A percentile compares a stretch with the other conserved stretches of the same genome.
Evolutionary conservation across 169 alveolate species (phyloP).

Genomic region (Babesia bigemina): DNA sequence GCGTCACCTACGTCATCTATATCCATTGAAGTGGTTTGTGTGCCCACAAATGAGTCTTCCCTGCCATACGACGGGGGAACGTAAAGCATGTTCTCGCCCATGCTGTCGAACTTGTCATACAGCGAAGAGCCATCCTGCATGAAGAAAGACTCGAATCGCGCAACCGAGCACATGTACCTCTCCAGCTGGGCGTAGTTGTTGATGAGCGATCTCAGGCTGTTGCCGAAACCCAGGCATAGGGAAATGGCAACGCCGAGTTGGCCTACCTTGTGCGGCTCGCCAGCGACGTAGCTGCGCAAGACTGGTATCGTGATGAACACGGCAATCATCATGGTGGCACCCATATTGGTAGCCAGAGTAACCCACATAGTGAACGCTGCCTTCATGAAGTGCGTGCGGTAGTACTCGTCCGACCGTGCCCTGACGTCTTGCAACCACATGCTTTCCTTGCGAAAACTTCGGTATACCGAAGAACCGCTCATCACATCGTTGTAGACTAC

Average conservation of each 20-base stretch:
- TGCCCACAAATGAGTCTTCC: not conserved
- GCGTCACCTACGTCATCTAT: not conserved
- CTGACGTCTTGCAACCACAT: conserved; percentile 34
- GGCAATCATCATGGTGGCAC: conserved; percentile 18
- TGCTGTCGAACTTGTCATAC: conserved; percentile 13
- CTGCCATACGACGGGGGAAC: not conserved
- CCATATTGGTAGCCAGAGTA: conserved; percentile 24
- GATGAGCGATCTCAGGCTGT: conserved; percentile 2
- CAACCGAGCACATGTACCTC: conserved; percentile 20
- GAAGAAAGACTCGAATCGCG: conserved; percentile 18
- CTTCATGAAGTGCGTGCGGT: conserved; percentile 41
- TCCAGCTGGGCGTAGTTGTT: conserved; percentile 19
- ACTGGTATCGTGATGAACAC: conserved; percentile 1
- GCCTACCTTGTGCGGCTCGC: conserved; percentile 1
- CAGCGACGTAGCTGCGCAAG: not conserved
- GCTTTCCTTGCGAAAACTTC: conserved; percentile 52
- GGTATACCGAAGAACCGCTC: conserved; percentile 48
- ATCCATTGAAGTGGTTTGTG: not conserved
- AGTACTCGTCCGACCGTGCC: conserved; percentile 40
- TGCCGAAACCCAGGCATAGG: conserved; percentile 16
- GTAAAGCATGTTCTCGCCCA: conserved; percentile 24
- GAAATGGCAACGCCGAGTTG: conserved; percentile 18
- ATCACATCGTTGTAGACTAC: conserved; percentile 37
- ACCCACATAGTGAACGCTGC: conserved; percentile 38
- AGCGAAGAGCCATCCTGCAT: not conserved